Percentiles rank a stretch among this genome's conserved stretches.
phyloP scores from a whole-genome alignment of 192 early-diverging fungal genomes.

The Haplosporangium gracile region DNA sequence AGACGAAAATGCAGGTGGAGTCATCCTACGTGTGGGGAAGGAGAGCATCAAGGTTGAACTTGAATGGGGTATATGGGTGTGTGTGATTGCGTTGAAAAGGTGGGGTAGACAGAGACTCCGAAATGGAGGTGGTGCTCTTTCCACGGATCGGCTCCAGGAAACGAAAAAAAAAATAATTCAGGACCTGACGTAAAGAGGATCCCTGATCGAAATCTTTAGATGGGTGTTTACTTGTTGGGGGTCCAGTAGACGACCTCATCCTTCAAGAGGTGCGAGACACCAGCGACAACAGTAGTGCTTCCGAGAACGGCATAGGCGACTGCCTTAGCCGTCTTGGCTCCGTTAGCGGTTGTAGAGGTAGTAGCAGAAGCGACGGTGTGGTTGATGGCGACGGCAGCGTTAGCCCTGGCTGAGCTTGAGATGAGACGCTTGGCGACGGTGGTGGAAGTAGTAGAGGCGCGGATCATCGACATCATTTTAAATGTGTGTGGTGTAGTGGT shows the following conservation, averaged over 20 bases:
- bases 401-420: conserved; percentile 27
- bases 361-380: not conserved
- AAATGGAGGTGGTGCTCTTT: not conserved
- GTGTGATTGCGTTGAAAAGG: too few relatives aligned
- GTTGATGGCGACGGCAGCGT: conserved; percentile 15
- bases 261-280: conserved; percentile 29
- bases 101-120: not conserved
- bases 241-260: conserved; percentile 50
- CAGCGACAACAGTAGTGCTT: conserved; percentile 24
- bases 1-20: not conserved
- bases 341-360: not conserved
- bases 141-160: not conserved
- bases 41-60: not conserved
- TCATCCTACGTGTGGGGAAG: not conserved
- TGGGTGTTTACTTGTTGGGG: conserved; percentile 37
- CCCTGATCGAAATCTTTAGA: not conserved
- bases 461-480: conserved; percentile 43
- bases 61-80: not conserved
- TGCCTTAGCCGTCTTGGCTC: conserved; percentile 15
- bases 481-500: conserved; percentile 1
- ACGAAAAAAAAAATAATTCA: not conserved
- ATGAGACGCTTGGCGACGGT: conserved; percentile 22
- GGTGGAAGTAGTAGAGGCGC: conserved; percentile 13
- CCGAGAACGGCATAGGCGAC: conserved; percentile 22
- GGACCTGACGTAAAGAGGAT: not conserved